Evolutionary conservation across 176 grass and related monocot species (phyloP), one percentile per base, ranked within the genome.

Genomic region (Juncus effusus): DNA sequence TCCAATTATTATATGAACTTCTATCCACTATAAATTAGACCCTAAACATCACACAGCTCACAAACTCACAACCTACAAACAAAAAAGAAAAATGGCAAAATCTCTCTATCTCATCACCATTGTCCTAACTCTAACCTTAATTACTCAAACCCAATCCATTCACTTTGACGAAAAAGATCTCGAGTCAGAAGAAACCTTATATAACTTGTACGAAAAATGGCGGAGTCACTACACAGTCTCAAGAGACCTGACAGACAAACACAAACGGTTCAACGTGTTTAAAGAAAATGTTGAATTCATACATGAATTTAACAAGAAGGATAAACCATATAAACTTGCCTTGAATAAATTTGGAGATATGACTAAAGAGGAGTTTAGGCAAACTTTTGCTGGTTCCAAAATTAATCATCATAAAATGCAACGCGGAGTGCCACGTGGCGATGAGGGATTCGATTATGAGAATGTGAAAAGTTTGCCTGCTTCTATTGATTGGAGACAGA

Each of bases 241-340:
- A 39, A 60, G 44, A 8, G 12, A 37, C 59, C 38, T 13, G 16
- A 36, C 56, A 0, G 71, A 80, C 42, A 80, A 79, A 57, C 8
- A 38, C 49, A 37, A 56, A 8, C 35, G 64, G 4, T 80, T 85
- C 60, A 56, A 19, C 2, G 0, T 7, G 10, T 85, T 85, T 71
- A 80, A 85, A 65, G 10, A 36, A 0, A 80, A 10, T 3, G 71
- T 65, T 11, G 53, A 54, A 14, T 5, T 16, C 1, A 76, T 84
- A 56, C 13, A 54, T 36, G 64, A 85, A 64, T 80, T 75, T 70
- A 85, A 85, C 77, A 76, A 65, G 41, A 60, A 61, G 3, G 77
- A 51, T 1, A 16, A 5, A n/a, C 15, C 36, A 10, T 76, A 45
- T 11, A 64, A 59, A 37, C 7, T 4, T 65, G 64, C 28, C 4